Conservation (phyloP, 495 filamentous ascomycete species). For the Podospora appendiculata region DNA sequence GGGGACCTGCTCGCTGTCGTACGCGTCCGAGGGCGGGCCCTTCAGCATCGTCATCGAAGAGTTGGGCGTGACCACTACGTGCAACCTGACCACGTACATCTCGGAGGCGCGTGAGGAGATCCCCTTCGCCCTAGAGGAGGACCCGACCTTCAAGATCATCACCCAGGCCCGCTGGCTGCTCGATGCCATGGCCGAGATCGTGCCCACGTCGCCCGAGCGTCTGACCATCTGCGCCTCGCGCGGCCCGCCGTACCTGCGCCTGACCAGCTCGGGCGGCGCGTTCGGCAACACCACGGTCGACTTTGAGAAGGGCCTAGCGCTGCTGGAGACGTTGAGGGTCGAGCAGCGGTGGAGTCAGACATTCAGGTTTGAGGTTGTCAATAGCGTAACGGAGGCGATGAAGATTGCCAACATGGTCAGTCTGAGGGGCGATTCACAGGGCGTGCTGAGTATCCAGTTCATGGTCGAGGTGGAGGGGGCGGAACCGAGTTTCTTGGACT, state of each 20-base stretch:
- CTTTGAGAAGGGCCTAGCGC: constrained; percentile 65
- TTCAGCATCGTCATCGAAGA: constrained; percentile 78
- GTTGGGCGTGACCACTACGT: constrained; percentile 78
- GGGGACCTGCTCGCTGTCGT: constrained; percentile 75
- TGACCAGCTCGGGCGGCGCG: constrained; percentile 57
- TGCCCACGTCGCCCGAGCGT: constrained; percentile 56
- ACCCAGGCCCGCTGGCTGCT: constrained; percentile 78
- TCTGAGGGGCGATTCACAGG: constrained; percentile 75
- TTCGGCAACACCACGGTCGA: constrained; percentile 78
- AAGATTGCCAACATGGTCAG: constrained; percentile 85
- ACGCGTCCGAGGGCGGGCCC: constrained; percentile 61
- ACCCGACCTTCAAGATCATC: constrained; percentile 85
- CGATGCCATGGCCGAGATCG: constrained; percentile 77
- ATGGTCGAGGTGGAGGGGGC: constrained; percentile 75
- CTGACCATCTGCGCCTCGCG: constrained; percentile 57
- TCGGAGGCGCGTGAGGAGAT: constrained; percentile 63
- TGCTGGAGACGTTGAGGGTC: constrained; percentile 72
- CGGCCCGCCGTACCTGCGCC: constrained; percentile 60
- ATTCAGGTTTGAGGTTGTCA: constrained; percentile 81
- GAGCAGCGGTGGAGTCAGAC: constrained; percentile 43
- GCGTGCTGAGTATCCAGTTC: constrained; percentile 90
- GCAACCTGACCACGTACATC: constrained; percentile 86
- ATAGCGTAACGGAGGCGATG: constrained; percentile 81
- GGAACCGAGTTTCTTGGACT: constrained; percentile 35
- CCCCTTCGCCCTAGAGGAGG: constrained; percentile 64